These are phyloP conservation scores for Aspergillus funiculosus DNA, from an alignment of 495 filamentous ascomycete species.

Conservation along the genomic window DNA sequence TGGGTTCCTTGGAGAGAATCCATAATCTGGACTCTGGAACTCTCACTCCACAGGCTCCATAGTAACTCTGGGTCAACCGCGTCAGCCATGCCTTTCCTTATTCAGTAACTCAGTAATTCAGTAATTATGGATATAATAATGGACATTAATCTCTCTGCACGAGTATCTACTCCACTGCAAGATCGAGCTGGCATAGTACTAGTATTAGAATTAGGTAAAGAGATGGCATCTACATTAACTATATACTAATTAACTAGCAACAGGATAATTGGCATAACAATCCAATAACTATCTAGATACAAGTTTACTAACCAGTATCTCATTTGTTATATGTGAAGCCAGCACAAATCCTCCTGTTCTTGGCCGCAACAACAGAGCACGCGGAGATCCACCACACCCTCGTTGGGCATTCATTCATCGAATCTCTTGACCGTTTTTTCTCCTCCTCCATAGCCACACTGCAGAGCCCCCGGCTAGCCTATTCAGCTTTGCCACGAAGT, in stretches of 20 bases:
- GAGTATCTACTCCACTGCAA: no score
- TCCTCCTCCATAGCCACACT: conserved; percentile 14
- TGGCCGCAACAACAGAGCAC: conserved; percentile 6
- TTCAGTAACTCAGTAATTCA: background rate
- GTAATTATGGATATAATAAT: no score
- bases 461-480: background rate
- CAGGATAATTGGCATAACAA: no score
- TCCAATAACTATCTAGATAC: no score
- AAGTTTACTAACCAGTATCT: no score
- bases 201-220: no score
- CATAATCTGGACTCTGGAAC: background rate
- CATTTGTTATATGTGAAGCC: no score
- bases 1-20: conserved; percentile 8
- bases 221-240: no score
- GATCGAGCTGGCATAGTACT: no score
- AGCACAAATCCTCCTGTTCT: no score
- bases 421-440: conserved; percentile 13
- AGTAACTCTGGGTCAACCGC: background rate
- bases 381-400: conserved; percentile 10
- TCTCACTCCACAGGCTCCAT: background rate
- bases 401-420: conserved; percentile 23
- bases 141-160: no score
- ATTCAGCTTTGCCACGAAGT: conserved; percentile 18
- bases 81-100: conserved; percentile 4
- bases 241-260: no score